Percentiles rank a stretch among this genome's conserved stretches.
Conservation (phyloP, 352 stramenopile species). For the Phytopythium cucurbitacearum region DNA sequence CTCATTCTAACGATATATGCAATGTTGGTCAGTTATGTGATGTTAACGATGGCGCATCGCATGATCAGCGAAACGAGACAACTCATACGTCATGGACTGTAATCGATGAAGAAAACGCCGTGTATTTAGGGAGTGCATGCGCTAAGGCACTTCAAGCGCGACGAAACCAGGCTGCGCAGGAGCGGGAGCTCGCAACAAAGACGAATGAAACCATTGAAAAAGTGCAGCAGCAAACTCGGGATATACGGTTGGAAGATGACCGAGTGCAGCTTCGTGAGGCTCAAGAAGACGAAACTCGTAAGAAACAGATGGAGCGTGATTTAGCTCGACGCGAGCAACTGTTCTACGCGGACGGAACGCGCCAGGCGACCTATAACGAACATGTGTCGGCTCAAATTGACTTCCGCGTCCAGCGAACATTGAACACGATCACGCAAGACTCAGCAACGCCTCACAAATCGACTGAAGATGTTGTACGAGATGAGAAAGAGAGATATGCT, state of each 20-base stretch:
- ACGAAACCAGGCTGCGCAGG: constrained; percentile 32
- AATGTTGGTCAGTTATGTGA: background rate
- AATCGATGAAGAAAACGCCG: constrained; percentile 40
- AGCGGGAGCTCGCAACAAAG: constrained; percentile 19
- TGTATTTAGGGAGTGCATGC: constrained; percentile 48
- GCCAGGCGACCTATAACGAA: constrained; percentile 67
- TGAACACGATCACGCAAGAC: constrained; percentile 26
- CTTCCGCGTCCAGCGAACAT: constrained; percentile 48
- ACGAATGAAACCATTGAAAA: constrained; percentile 35
- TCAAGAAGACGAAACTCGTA: constrained; percentile 31
- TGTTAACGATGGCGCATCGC: background rate
- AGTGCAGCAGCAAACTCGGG: constrained; percentile 37
- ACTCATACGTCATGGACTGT: constrained; percentile 18
- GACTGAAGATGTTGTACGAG: constrained; percentile 14
- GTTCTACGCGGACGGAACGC: constrained; percentile 50
- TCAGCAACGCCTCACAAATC: too few relatives aligned
- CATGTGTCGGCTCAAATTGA: constrained; percentile 60
- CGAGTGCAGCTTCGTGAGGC: constrained; percentile 23
- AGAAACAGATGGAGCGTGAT: constrained; percentile 29
- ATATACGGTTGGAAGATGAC: constrained; percentile 28
- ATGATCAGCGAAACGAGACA: background rate
- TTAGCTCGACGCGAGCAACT: constrained; percentile 30
- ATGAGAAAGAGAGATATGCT: constrained; percentile 53
- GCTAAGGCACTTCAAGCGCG: constrained; percentile 21
- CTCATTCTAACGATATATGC: background rate